A percentile compares a stretch with the other conserved stretches of the same genome.
phyloP scores from a whole-genome alignment of 2,329 filamentous ascomycete species.

The Penicillium palitans region DNA sequence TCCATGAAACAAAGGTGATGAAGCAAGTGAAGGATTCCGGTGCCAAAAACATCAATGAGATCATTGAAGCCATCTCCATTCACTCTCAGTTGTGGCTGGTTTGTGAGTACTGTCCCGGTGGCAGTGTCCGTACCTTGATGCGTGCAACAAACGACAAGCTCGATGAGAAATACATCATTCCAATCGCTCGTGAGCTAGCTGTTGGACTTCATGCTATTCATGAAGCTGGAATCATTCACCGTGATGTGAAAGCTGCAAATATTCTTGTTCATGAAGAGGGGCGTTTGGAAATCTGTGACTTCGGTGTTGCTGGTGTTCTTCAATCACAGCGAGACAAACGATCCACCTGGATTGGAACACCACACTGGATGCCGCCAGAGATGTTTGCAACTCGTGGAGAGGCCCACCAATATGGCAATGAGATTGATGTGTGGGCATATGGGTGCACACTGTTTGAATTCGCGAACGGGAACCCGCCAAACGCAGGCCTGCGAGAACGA shows the following conservation, averaged over 20 bases:
- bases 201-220: slow-evolving; percentile 63
- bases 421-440: slow-evolving; percentile 55
- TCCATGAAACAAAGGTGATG: slow-evolving; percentile 63
- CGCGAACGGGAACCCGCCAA: slow-evolving; percentile 51
- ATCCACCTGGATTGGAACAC: slow-evolving; percentile 65
- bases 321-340: slow-evolving; percentile 62
- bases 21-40: slow-evolving; percentile 62
- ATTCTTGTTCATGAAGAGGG: slow-evolving; percentile 65
- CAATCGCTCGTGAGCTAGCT: slow-evolving; percentile 64
- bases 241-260: slow-evolving; percentile 66
- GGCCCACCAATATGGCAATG: slow-evolving; percentile 49
- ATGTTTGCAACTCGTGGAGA: slow-evolving; percentile 47
- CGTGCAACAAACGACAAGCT: slow-evolving; percentile 51
- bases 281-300: slow-evolving; percentile 63
- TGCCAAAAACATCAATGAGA: slow-evolving; percentile 63
- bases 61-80: slow-evolving; percentile 64
- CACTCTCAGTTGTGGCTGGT: slow-evolving; percentile 67
- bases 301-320: slow-evolving; percentile 64
- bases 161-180: slow-evolving; percentile 62
- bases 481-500: slow-evolving; percentile 48
- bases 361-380: slow-evolving; percentile 67
- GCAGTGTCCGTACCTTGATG: slow-evolving; percentile 64
- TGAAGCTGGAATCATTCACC: slow-evolving; percentile 64
- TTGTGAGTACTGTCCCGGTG: slow-evolving; percentile 66
- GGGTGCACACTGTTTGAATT: slow-evolving; percentile 53